These are phyloP conservation scores for Helotiales sp. DNA, from an alignment of 2,329 filamentous ascomycete species.

Conservation along the genomic window DNA sequence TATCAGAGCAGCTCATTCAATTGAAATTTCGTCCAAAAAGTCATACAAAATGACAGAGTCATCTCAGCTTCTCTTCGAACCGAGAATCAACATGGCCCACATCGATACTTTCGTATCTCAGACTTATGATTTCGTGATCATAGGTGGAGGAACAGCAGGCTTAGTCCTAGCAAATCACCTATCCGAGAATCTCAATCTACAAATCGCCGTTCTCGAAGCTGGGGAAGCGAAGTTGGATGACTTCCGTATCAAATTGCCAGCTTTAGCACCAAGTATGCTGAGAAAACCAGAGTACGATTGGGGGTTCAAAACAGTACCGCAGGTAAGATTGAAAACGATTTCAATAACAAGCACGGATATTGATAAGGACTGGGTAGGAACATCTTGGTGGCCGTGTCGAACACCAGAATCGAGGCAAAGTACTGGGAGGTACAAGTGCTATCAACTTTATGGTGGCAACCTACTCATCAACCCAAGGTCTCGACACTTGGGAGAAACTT, in stretches of 20 bases:
- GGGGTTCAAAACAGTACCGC: conserved; percentile 8
- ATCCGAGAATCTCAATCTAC: conserved; percentile 44
- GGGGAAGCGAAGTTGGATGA: conserved; percentile 44
- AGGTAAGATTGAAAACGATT: not conserved
- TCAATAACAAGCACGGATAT: too few species aligned
- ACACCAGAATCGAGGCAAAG: conserved; percentile 43
- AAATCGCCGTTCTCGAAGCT: conserved; percentile 49
- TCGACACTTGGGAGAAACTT: conserved; percentile 47
- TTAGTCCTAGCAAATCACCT: conserved; percentile 48
- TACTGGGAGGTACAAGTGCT: conserved; percentile 43
- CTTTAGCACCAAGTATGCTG: conserved; percentile 32
- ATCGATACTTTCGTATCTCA: not conserved
- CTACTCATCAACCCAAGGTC: conserved; percentile 36
- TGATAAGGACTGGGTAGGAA: not conserved
- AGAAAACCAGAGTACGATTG: conserved; percentile 6
- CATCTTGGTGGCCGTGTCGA: conserved; percentile 38
- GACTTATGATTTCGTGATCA: conserved; percentile 47
- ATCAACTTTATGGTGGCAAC: conserved; percentile 45
- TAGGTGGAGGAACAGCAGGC: conserved; percentile 51
- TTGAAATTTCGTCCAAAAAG: not conserved
- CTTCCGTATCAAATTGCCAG: conserved; percentile 44
- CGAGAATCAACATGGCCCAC: not conserved
- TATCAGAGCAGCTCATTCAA: too few species aligned
- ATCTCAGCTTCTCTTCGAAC: not conserved
- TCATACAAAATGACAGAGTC: not conserved